A percentile compares a stretch with the other conserved stretches of the same genome.
Evolutionary conservation across 2,329 filamentous ascomycete genomes (phyloP).

Genomic region (Sporothrix protearum): DNA sequence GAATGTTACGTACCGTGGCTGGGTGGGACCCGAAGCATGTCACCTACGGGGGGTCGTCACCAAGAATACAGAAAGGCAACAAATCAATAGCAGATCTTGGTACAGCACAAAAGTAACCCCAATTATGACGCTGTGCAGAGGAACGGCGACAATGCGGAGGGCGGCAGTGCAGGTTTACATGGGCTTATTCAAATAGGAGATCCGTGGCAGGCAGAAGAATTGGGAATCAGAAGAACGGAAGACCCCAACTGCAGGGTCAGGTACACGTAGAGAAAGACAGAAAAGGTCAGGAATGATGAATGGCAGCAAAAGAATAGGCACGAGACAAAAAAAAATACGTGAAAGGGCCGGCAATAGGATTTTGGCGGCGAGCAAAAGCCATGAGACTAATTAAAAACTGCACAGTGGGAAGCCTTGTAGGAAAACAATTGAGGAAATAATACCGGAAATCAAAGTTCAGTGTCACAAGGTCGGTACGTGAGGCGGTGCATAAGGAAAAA

Average conservation of each 20-base stretch:
- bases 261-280: neutral
- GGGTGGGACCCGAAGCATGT: neutral
- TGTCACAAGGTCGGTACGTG: constrained; percentile 1
- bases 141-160: neutral
- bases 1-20: neutral
- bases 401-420: neutral
- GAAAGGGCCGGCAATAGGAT: neutral
- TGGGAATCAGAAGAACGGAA: neutral
- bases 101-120: no score
- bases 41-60: no score
- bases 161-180: neutral
- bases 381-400: neutral
- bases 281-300: neutral
- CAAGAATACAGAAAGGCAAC: no score
- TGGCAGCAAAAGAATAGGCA: no score
- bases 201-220: neutral
- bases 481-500: neutral
- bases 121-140: neutral
- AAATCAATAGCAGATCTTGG: neutral
- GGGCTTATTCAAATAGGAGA: neutral
- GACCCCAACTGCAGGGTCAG: neutral
- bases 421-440: neutral
- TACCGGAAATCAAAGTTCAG: neutral
- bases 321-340: neutral
- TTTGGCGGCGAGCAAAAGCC: constrained; percentile 6